phyloP scores from a whole-genome alignment of 148 eudicot species.

The Cornus kousa region DNA sequence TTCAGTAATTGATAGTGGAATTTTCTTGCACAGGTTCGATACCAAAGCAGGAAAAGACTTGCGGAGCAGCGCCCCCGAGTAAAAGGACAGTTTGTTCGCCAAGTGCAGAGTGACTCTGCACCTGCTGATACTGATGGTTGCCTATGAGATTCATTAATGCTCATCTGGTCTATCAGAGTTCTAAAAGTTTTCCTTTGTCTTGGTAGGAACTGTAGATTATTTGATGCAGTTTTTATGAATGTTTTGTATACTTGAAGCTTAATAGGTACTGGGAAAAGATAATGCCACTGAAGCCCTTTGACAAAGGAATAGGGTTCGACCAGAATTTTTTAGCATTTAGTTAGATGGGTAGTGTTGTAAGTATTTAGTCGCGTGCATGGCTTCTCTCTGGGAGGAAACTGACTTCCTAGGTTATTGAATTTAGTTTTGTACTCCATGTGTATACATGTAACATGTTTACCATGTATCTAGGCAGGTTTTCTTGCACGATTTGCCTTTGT shows the following conservation, averaged over 20 bases:
- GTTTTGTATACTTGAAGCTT: background rate
- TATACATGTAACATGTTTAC: background rate
- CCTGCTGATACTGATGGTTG: background rate
- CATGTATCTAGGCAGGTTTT: background rate
- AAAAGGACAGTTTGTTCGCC: constrained; percentile 85
- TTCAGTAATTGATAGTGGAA: no score
- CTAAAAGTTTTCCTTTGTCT: background rate
- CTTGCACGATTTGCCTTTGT: background rate
- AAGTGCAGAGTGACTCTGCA: constrained; percentile 47
- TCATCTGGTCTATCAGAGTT: background rate
- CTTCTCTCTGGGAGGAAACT: background rate
- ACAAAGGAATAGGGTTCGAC: background rate
- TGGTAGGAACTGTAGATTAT: background rate
- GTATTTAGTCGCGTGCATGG: background rate
- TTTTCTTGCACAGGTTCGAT: constrained; percentile 46
- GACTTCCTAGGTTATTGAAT: background rate
- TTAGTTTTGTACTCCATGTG: background rate
- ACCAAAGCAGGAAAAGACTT: constrained; percentile 68
- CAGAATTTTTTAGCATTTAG: background rate
- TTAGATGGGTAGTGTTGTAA: background rate
- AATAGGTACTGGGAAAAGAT: background rate
- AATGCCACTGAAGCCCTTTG: background rate
- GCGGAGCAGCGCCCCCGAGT: constrained; percentile 74
- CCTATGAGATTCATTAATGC: background rate
- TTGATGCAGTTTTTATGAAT: background rate